Conservation (phyloP, 169 alveolate genomes). For the Babesia ovis region DNA sequence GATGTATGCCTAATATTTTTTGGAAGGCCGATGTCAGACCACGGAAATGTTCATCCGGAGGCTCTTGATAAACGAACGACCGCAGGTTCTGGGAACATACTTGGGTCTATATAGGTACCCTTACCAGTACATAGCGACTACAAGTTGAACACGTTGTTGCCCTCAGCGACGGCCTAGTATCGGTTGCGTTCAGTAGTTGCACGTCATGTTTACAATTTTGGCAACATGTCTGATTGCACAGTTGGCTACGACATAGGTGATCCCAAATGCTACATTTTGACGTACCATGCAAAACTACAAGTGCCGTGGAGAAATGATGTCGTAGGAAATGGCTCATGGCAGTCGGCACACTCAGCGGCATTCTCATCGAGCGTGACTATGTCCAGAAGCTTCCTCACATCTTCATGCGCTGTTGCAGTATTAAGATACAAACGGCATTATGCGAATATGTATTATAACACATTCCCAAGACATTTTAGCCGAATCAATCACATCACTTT, state of each 20-base stretch:
- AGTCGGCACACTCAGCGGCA: slow-evolving; percentile 36
- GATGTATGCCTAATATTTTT: slow-evolving; percentile 21
- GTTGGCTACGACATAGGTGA: slow-evolving; percentile 23
- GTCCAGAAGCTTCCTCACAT: slow-evolving; percentile 37
- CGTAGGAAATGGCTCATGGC: slow-evolving; percentile 3
- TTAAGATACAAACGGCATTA: background rate
- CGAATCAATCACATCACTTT: no score
- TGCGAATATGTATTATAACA: background rate
- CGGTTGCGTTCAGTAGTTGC: slow-evolving; percentile 6
- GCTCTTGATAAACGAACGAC: background rate
- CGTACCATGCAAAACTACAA: slow-evolving; percentile 49
- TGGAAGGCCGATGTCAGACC: slow-evolving; percentile 4
- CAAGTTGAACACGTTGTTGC: slow-evolving; percentile 29
- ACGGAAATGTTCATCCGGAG: background rate
- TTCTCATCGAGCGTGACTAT: slow-evolving; percentile 32
- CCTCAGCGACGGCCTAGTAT: background rate
- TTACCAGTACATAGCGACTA: slow-evolving; percentile 38
- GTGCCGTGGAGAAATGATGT: background rate
- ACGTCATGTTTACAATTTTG: slow-evolving; percentile 25
- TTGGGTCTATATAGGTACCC: background rate
- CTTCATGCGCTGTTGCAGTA: slow-evolving; percentile 42
- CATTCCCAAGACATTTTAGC: no score
- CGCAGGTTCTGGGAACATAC: background rate
- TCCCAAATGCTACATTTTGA: no score
- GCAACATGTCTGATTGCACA: slow-evolving; percentile 63